phyloP scores from a whole-genome alignment of 2,329 filamentous ascomycete species.

The Trichoderma polysporum region DNA sequence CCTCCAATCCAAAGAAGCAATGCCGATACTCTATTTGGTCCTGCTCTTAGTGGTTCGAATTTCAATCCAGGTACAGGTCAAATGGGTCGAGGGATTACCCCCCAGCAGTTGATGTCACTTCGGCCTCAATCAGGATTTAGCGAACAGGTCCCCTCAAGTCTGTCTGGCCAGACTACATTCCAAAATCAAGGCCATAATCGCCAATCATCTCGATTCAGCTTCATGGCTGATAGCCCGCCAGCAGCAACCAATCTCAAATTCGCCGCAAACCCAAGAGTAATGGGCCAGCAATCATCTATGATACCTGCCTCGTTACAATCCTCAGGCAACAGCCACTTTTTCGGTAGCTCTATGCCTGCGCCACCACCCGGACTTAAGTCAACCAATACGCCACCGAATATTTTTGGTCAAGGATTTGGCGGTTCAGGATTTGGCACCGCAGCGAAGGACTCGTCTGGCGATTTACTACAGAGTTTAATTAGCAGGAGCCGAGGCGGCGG shows the following conservation, averaged over 20 bases:
- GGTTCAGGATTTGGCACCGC: conserved; percentile 65
- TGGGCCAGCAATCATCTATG: conserved; percentile 86
- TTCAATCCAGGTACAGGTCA: conserved; percentile 53
- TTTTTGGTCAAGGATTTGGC: conserved; percentile 90
- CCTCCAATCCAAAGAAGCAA: conserved; percentile 70
- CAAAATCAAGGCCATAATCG: conserved; percentile 70
- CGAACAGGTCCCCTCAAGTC: conserved; percentile 60
- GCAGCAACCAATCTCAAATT: conserved; percentile 64
- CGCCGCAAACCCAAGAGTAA: conserved; percentile 73
- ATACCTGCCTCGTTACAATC: conserved; percentile 67
- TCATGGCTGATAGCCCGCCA: conserved; percentile 69
- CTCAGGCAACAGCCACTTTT: conserved; percentile 69
- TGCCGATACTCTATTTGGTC: conserved; percentile 55
- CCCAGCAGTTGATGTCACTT: conserved; percentile 69
- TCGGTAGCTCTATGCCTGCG: conserved; percentile 81
- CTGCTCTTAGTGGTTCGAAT: conserved; percentile 46
- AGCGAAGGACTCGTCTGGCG: conserved; percentile 66
- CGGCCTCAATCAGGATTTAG: conserved; percentile 61
- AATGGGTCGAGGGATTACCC: conserved; percentile 70
- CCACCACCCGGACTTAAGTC: conserved; percentile 95
- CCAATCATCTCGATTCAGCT: conserved; percentile 84
- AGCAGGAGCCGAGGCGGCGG: conserved; percentile 66
- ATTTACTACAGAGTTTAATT: conserved; percentile 77
- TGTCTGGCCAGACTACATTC: conserved; percentile 51
- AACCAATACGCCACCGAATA: conserved; percentile 87